These are phyloP conservation scores for Yamadazyma philogaea DNA, from an alignment of 805 yeast species.

Conservation along the genomic window DNA sequence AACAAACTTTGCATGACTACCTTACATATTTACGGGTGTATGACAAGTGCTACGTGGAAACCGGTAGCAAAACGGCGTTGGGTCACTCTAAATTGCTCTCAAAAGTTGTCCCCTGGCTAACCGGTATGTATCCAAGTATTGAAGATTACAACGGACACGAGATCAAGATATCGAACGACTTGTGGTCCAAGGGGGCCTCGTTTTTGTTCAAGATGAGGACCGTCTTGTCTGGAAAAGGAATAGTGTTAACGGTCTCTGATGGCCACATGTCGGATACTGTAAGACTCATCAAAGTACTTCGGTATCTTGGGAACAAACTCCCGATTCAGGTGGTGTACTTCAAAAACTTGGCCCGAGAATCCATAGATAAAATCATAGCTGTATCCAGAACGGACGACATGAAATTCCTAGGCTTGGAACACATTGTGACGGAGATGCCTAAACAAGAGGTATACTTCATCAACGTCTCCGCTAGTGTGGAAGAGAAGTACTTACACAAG, in stretches of 20 bases:
- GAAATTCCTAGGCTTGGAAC: conserved; percentile 3
- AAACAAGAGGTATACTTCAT: conserved; percentile 33
- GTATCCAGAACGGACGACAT: conserved; percentile 16
- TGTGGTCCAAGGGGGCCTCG: not conserved
- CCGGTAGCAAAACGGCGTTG: not conserved
- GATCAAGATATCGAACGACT: not conserved
- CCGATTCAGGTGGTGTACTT: conserved; percentile 33
- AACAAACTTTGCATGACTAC: conserved; percentile 23
- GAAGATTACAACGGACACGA: conserved; percentile 12
- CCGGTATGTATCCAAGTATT: conserved; percentile 19
- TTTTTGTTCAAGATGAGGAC: conserved; percentile 11
- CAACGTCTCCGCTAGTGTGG: conserved; percentile 23
- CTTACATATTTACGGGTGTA: conserved; percentile 23
- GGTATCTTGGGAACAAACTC: conserved; percentile 25
- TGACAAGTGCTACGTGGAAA: conserved; percentile 21
- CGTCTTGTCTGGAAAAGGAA: conserved; percentile 29
- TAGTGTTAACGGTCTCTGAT: conserved; percentile 32
- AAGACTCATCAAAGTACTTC: conserved; percentile 25
- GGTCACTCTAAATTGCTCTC: conserved; percentile 14
- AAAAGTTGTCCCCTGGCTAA: conserved; percentile 25
- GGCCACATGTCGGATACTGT: conserved; percentile 21
- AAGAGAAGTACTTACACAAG: conserved; percentile 17
- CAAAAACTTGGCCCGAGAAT: conserved; percentile 23
- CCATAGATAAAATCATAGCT: conserved; percentile 20
- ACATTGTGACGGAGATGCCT: conserved; percentile 14